Conservation (phyloP, 192 early-diverging fungal genomes). For the Podila verticillata region DNA sequence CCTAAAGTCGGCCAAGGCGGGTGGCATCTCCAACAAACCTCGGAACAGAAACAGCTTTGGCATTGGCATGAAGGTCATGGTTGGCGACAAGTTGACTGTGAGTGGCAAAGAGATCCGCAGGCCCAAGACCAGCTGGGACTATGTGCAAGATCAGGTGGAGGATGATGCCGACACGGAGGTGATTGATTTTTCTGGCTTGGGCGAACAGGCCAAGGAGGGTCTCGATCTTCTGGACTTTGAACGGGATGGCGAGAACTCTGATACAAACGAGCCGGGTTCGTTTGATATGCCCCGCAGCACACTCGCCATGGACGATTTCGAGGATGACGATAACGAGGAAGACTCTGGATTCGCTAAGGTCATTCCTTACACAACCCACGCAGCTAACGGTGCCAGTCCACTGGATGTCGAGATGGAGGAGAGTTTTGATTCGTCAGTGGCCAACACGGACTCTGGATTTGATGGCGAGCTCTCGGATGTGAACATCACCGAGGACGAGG, state of each 20-base stretch:
- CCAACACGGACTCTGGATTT: background rate
- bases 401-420: conserved; percentile 43
- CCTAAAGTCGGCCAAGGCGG: conserved; percentile 13
- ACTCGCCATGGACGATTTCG: conserved; percentile 24
- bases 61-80: conserved; percentile 50
- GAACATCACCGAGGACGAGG: background rate
- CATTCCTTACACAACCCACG: conserved; percentile 11
- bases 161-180: background rate
- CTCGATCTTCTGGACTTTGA: conserved; percentile 7
- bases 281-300: background rate
- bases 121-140: conserved; percentile 50
- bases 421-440: conserved; percentile 2
- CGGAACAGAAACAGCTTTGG: conserved; percentile 49
- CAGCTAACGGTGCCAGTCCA: conserved; percentile 22
- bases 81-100: conserved; percentile 40
- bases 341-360: conserved; percentile 13
- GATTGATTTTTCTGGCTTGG: background rate
- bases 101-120: conserved; percentile 48
- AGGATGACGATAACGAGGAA: conserved; percentile 32
- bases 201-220: conserved; percentile 12
- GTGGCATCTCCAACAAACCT: conserved; percentile 23
- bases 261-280: background rate
- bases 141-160: conserved; percentile 33
- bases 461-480: conserved; percentile 18
- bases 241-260: conserved; percentile 18